phyloP scores from a whole-genome alignment of 1,139 yeast genomes.

The Hyphopichia burtonii region DNA sequence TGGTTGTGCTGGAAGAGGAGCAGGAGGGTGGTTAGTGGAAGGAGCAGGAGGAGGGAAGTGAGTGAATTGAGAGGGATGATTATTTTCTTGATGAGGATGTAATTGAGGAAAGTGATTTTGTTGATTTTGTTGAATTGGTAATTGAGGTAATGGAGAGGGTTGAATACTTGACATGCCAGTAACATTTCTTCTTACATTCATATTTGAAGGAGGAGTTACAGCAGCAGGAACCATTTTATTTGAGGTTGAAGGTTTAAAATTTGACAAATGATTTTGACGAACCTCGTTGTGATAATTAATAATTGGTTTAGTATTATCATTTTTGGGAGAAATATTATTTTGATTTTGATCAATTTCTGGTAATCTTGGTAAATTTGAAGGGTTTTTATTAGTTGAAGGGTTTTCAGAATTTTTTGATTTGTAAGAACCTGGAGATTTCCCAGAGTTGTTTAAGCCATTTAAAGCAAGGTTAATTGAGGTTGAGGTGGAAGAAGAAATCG shows the following conservation, averaged over 20 bases:
- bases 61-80: background rate
- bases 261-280: slow-evolving; percentile 11
- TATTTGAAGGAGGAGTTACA: slow-evolving; percentile 25
- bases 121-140: background rate
- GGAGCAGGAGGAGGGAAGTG: background rate
- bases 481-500: slow-evolving; percentile 5
- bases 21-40: background rate
- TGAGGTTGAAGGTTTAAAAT: slow-evolving; percentile 6
- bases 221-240: slow-evolving; percentile 20
- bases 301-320: background rate
- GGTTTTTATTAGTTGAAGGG: background rate
- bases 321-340: background rate
- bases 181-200: slow-evolving; percentile 17
- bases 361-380: background rate
- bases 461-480: background rate
- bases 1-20: background rate
- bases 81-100: background rate
- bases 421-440: background rate
- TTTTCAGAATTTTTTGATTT: background rate
- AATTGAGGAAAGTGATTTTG: background rate
- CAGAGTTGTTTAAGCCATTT: background rate
- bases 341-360: background rate
- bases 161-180: slow-evolving; percentile 1
- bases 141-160: background rate
- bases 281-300: slow-evolving; percentile 14